Evolutionary conservation across 129 eudicot genomes (phyloP), one percentile per base, ranked within the genome.

Genomic region (Centaurea solstitialis): DNA sequence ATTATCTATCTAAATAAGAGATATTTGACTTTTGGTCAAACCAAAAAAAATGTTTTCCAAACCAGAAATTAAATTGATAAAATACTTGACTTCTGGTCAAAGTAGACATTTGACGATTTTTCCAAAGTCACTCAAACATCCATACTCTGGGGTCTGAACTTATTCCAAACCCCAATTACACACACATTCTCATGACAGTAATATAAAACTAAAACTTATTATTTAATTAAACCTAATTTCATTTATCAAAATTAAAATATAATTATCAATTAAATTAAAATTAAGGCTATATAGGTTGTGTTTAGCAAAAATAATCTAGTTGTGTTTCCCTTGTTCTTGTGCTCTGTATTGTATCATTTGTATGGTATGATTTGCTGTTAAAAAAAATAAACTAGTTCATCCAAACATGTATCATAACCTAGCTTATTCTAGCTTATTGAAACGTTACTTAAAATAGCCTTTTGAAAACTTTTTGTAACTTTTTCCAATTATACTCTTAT

Each of bases 111-210:
- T 78, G 80, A 78, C 80, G 83, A 73, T 79, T 78, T 47, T 84
- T 67, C 74, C 83, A 71, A 79, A 83, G 87, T 83, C 87, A 78
- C 83, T 83, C 80, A 78, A 83, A 83, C 87, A 82, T 82, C 86
- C 74, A 82, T 77, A 82, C 86, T 39, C 68, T 82, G 82, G 86
- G 82, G 86, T 84, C 83, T 67, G 72, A 53, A 68, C 76, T 67
- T 65, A 64, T 83, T 43, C 79, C 83, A 79, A 65, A 24, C 83
- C 83, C 83, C 83, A 73, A 66, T 78, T 78, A 30, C 83, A 84
- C 80, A 82, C 83, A 84, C 83, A 84, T 83, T 77, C 86, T 83
- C 26, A 83, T 71, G 74, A 71, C 86, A 38, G 57, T 82, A 77
- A 76, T 74, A 21, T 76, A 72, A 74, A 43, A 71, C 5, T 30